Base-by-base conservation (phyloP, 768 basidiomycete genomes). In the Russula olivacea region DNA sequence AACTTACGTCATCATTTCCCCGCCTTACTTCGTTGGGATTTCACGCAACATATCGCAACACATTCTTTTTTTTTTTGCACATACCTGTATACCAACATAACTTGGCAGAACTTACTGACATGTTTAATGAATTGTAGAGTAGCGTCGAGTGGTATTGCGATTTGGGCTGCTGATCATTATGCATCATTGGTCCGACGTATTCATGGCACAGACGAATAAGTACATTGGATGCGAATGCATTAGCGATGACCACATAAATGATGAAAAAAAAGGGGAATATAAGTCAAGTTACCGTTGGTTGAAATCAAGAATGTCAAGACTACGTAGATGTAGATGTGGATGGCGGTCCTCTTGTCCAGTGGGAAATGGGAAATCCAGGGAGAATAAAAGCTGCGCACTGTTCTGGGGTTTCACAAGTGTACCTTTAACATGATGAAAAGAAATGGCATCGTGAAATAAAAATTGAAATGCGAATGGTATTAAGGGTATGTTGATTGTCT, bases 71-170 rank as follows among this genome's bases (percentile, higher is more conserved):
- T 21, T 55, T 12, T 2, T 14, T 32, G 32, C 62, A 55, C 36
- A 63, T 63, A 63, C 62, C 58, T 63, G 62, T 63, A 63, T 63
- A 63, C 58, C 58, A 54, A 45, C 59, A 63, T 63, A 63, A 63
- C 56, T n/a, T 43, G 12, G 30, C 47, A 12, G 45, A 48, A 63
- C 28, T 59, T 63, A 63, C 58, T 36, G 58, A 30, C 47, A 59
- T 54, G 25, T 32, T 55, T 63, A 63, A 63, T 63, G 38, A 6
- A 32, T 19, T 63, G 62, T 63, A 63, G 62, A 63, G 21, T 54
- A 63, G 38, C 40, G 36, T 12, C 45, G 7, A 45, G 38, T 32
- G 34, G 28, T 45, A 53, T 19, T 28, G n/a, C 40, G 41, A 58
- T 38, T 57, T 15, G 50, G 57, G 36, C 2, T 17, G 38, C 58